phyloP scores from a whole-genome alignment of 140 eudicot species.

The Oenanthe javanica region DNA sequence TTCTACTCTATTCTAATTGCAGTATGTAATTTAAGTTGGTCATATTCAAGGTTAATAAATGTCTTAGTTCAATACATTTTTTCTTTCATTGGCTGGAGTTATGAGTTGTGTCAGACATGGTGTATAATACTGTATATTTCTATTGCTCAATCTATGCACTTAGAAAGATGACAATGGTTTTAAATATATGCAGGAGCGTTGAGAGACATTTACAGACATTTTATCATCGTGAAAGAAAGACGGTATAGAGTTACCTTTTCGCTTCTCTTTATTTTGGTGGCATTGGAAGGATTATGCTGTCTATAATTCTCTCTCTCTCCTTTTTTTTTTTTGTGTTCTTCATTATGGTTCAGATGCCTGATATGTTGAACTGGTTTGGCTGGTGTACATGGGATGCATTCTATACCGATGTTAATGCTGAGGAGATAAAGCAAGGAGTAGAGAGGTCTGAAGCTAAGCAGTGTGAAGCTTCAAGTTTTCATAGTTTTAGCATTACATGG shows the following conservation, averaged over 20 bases:
- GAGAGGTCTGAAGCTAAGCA: conserved; percentile 35
- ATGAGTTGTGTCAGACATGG: not conserved
- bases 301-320: not conserved
- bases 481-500: not conserved
- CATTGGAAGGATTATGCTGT: not conserved
- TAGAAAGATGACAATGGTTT: not conserved
- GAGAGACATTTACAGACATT: conserved; percentile 82
- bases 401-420: conserved; percentile 71
- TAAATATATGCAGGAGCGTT: conserved; percentile 49
- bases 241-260: conserved; percentile 31
- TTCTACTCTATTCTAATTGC: not conserved
- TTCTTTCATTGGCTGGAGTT: not conserved
- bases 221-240: conserved; percentile 75
- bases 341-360: conserved; percentile 62
- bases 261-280: not conserved
- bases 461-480: not conserved
- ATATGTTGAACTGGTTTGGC: conserved; percentile 87
- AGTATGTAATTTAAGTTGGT: not conserved
- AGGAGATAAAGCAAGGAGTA: conserved; percentile 74
- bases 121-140: not conserved
- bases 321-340: not conserved
- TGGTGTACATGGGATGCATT: conserved; percentile 99
- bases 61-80: too few relatives aligned
- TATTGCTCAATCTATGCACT: not conserved
- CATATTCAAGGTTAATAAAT: not conserved